These are phyloP conservation scores for Aspergillus costaricaensis DNA, from an alignment of 2,329 filamentous ascomycete genomes.

Conservation along the genomic window DNA sequence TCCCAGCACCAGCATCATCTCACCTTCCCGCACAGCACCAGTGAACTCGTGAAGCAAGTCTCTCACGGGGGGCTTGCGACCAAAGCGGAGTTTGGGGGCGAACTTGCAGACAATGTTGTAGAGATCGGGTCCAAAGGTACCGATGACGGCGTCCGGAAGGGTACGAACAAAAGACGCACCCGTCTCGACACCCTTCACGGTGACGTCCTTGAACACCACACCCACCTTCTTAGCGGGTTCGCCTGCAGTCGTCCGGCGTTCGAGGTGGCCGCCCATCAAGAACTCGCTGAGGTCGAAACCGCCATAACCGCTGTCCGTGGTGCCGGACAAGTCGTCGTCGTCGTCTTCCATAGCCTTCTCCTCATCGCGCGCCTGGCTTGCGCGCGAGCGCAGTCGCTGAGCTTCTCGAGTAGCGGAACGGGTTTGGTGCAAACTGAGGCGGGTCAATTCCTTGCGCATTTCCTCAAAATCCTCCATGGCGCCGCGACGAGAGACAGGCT, in stretches of 20 bases:
- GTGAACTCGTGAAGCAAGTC: conserved; percentile 67
- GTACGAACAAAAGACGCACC: conserved; percentile 70
- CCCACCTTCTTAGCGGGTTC: conserved; percentile 74
- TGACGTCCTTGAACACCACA: conserved; percentile 74
- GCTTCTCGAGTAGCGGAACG: conserved; percentile 32
- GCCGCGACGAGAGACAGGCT: conserved; percentile 52
- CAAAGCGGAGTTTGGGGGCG: conserved; percentile 53
- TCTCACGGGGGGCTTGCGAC: conserved; percentile 52
- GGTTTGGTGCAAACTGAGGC: conserved; percentile 50
- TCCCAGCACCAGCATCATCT: conserved; percentile 74
- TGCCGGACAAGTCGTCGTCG: conserved; percentile 10
- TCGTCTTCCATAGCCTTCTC: conserved; percentile 53
- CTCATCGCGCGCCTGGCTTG: conserved; percentile 36
- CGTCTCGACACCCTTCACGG: conserved; percentile 69
- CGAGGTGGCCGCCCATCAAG: conserved; percentile 72
- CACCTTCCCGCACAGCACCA: conserved; percentile 66
- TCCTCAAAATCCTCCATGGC: conserved; percentile 64
- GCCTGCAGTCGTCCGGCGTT: conserved; percentile 66
- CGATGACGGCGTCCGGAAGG: conserved; percentile 71
- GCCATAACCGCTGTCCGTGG: conserved; percentile 24
- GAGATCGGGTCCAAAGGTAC: conserved; percentile 78
- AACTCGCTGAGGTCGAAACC: conserved; percentile 71
- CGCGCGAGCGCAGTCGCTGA: conserved; percentile 29
- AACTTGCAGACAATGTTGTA: conserved; percentile 64
- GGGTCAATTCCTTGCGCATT: conserved; percentile 57